Evolutionary conservation across 345 rosid species (phyloP), one percentile per base, ranked within the genome.

Genomic region (Chamaenerion angustifolium): DNA sequence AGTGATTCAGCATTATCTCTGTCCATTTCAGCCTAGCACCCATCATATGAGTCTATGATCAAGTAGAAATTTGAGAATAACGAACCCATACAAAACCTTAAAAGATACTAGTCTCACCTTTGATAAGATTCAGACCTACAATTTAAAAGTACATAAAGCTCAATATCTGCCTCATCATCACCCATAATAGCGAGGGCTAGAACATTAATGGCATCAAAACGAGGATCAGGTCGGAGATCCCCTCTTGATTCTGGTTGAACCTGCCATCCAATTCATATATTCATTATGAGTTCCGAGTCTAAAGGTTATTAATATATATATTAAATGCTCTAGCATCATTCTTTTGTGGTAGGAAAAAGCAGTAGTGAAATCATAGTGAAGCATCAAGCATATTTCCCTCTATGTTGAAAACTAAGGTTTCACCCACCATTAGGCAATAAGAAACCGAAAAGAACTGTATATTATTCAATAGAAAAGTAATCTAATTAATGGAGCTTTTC

Each of bases 241-340:
- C 85, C 98, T 74, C 96, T 78, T 64, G 87, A 74, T 67, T 86
- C 83, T 42, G 95, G 75, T 49, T 74, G 93, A 71, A 90, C 83
- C 98, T 90, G 78, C 48, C 17, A 42, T 43, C 40, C 31, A 42
- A 45, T 35, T 50, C 45, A 23, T 3, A 17, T 56, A 12, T 12
- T 21, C 4, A 16, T 12, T 18, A 1, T 14, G 18, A 50, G 54
- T 18, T 31, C 11, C 17, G 19, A 13, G 40, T 11, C 35, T n/a
- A 46, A 11, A 48, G 8, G 13, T 19, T 48, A 21, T 48, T 18
- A 16, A 10, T 3, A 31, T 31, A 5, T 31, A 5, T 31, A 31
- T 31, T 31, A 31, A 1, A 31, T 5, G 37, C 37, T 31, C 37
- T 31, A 31, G 37, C 6, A 31, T 31, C 37, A 31, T 7, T 31